These are phyloP conservation scores for Diaporthe sp. DNA, from an alignment of 2,329 filamentous ascomycete genomes.

Conservation along the genomic window DNA sequence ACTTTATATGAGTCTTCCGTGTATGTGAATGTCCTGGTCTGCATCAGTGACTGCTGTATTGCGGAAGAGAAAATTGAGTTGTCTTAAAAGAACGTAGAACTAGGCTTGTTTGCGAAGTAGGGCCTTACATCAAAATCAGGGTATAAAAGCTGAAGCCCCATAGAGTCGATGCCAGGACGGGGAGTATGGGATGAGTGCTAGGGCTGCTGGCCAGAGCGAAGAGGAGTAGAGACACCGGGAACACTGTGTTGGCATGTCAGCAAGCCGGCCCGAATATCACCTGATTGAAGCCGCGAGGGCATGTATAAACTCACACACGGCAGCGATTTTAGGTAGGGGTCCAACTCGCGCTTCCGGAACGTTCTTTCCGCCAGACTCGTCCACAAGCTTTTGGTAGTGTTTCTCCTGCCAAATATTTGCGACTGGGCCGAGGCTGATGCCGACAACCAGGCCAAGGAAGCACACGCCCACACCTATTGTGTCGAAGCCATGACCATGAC, in stretches of 20 bases:
- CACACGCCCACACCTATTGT: constrained; percentile 56
- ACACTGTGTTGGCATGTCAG: constrained; percentile 40
- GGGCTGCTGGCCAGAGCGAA: constrained; percentile 53
- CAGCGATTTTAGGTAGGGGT: constrained; percentile 54
- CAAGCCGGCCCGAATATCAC: background rate
- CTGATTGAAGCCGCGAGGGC: background rate
- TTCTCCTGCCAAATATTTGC: constrained; percentile 61
- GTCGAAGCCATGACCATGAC: constrained; percentile 57
- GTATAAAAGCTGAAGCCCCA: constrained; percentile 66
- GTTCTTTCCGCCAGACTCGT: constrained; percentile 49
- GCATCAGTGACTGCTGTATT: background rate
- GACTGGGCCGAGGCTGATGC: constrained; percentile 52
- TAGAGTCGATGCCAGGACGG: constrained; percentile 62
- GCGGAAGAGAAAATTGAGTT: background rate
- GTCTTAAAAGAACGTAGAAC: background rate
- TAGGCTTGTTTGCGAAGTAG: too few relatives aligned
- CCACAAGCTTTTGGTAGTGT: constrained; percentile 54
- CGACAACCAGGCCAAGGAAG: constrained; percentile 52
- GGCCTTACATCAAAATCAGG: constrained; percentile 58
- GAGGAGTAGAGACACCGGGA: constrained; percentile 52
- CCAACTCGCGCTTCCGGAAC: constrained; percentile 59
- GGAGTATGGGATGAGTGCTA: constrained; percentile 58
- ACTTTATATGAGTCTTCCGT: constrained; percentile 63
- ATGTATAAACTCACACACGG: constrained; percentile 48
- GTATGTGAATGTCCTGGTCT: constrained; percentile 57